Conservation (phyloP, 2,329 filamentous ascomycete genomes). For the Cryphonectria carpinicola region DNA sequence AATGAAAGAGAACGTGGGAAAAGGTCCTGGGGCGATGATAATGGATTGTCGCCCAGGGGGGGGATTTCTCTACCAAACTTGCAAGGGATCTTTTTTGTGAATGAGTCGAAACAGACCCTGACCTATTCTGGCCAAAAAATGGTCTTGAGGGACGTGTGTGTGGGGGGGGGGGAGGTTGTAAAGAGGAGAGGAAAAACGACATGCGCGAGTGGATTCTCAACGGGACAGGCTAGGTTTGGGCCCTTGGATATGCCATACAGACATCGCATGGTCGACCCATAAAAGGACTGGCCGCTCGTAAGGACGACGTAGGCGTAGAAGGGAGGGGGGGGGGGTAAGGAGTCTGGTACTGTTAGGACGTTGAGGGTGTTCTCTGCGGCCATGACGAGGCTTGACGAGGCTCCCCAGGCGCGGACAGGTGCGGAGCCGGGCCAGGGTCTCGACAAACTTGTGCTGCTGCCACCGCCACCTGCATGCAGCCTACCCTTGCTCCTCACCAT, state of each 20-base stretch:
- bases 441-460: conserved; percentile 15
- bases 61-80: conserved; percentile 32
- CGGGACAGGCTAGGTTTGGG: conserved; percentile 35
- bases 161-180: conserved; percentile 3
- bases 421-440: conserved; percentile 20
- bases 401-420: conserved; percentile 19
- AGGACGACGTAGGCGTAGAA: conserved; percentile 35
- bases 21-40: conserved; percentile 17
- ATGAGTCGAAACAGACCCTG: conserved; percentile 51
- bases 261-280: conserved; percentile 35
- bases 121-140: conserved; percentile 40
- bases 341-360: background rate
- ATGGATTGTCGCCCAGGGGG: conserved; percentile 29
- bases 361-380: conserved; percentile 23
- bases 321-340: too few species aligned
- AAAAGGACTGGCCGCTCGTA: conserved; percentile 38
- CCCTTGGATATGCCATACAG: conserved; percentile 33
- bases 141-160: conserved; percentile 34
- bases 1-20: conserved; percentile 45
- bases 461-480: conserved; percentile 9
- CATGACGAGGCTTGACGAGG: conserved; percentile 18
- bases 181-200: conserved; percentile 39
- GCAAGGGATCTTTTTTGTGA: conserved; percentile 42
- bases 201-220: conserved; percentile 27
- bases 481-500: background rate